Base-by-base conservation (phyloP, 176 grass and related monocot species). In the Aegilops tauschii region DNA sequence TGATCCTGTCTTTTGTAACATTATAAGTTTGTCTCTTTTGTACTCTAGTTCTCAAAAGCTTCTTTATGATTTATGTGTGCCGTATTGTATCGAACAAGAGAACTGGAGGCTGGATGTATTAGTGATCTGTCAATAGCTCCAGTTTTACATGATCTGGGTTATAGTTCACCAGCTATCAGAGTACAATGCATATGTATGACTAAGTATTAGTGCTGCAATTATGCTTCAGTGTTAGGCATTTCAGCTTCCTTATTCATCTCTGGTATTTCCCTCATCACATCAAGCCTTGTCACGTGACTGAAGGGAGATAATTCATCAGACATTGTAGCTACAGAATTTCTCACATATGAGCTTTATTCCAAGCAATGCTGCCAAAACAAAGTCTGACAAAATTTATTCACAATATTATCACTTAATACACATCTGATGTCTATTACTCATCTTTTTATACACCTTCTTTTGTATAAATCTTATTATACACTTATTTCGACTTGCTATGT, bases 351-450 rank as follows among this genome's bases (percentile, higher is more conserved):
- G 20, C 40, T 65, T 76, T 10, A 44, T 78, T 86, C 16, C 11
- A 35, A 65, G 2, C 79, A 45, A 17, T 65, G 52, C 1, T 34
- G 18, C 54, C 84, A 83, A 72, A 40, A 6, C 30, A 3, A 4
- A 74, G 30, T 76, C 28, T 69, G 8, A 70, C 12, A 91, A 68
- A 67, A 62, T 27, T 52, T 23, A 50, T 84, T 69, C 50, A 84
- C 69, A 84, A 31, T 21, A 28, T 36, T 37, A 61, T 16, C 21
- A 68, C 34, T 58, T 69, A 65, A 65, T 84, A 80, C 69, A 49
- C 25, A 76, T 52, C 75, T 20, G 6, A n/a, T 58, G 20, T 58
- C 81, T 80, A 61, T 32, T 86, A 79, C 59, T 86, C 44, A 79
- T 65, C 21, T 69, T 28, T 49, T 58, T 20, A 80, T 76, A 64